phyloP scores from a whole-genome alignment of 2,329 filamentous ascomycete species.

The Diplodia corticola region DNA sequence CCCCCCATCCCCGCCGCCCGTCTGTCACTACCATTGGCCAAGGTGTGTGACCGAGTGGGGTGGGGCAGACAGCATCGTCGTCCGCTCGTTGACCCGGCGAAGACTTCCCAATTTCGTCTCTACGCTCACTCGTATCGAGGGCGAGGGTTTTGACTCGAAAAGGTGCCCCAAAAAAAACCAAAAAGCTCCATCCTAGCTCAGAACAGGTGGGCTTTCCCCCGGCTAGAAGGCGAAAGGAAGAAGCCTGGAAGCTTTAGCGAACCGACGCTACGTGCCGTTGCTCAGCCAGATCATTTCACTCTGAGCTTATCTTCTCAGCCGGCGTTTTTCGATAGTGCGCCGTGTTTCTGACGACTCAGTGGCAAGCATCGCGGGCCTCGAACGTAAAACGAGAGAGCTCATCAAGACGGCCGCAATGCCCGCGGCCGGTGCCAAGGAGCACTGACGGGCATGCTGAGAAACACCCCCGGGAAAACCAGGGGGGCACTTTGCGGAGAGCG shows the following conservation, averaged over 20 bases:
- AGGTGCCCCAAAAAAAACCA: too few species aligned
- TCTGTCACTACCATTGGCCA: neutral
- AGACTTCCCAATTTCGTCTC: too few species aligned
- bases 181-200: neutral
- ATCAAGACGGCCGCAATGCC: neutral
- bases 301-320: too few species aligned
- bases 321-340: neutral
- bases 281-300: too few species aligned
- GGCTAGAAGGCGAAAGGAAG: neutral
- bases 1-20: too few species aligned
- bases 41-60: too few species aligned
- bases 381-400: neutral
- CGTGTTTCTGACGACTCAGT: neutral
- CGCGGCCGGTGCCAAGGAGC: too few species aligned
- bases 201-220: neutral
- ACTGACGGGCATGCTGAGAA: neutral
- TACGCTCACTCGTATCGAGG: too few species aligned
- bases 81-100: too few species aligned
- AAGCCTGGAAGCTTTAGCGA: too few species aligned
- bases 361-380: neutral
- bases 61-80: too few species aligned
- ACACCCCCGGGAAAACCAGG: neutral
- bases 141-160: too few species aligned
- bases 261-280: neutral
- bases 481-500: neutral